These are phyloP conservation scores for Xylaria arbuscula DNA, from an alignment of 2,329 filamentous ascomycete species.

Conservation along the genomic window DNA sequence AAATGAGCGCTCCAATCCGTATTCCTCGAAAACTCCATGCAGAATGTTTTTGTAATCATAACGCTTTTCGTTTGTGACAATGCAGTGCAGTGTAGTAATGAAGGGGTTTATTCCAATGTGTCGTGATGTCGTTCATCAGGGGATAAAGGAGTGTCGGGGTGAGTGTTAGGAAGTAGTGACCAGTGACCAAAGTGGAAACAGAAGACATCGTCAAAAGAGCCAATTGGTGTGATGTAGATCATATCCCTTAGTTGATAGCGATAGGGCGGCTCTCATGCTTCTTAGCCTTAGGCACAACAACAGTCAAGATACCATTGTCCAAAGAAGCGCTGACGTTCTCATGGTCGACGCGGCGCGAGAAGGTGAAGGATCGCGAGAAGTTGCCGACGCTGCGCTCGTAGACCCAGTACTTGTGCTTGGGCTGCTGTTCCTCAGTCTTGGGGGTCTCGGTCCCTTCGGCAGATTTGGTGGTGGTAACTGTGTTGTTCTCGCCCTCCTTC, in stretches of 20 bases:
- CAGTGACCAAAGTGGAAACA: background rate
- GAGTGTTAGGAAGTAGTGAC: background rate
- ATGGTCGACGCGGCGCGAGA: slow-evolving; percentile 72
- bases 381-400: slow-evolving; percentile 73
- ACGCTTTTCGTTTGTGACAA: background rate
- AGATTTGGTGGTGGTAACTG: slow-evolving; percentile 42
- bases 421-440: slow-evolving; percentile 48
- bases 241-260: slow-evolving; percentile 58
- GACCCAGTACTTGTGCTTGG: slow-evolving; percentile 74
- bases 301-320: slow-evolving; percentile 72
- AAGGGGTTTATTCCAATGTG: background rate
- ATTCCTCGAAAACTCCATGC: slow-evolving; percentile 5
- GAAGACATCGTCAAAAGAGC: background rate
- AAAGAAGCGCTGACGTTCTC: slow-evolving; percentile 70
- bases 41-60: background rate
- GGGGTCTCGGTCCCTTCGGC: slow-evolving; percentile 48
- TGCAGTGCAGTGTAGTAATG: background rate
- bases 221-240: background rate
- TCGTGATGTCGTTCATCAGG: background rate
- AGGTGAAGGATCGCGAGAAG: slow-evolving; percentile 75
- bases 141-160: slow-evolving; percentile 9
- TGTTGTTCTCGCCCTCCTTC: slow-evolving; percentile 39
- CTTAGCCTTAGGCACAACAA: slow-evolving; percentile 74
- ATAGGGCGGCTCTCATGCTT: slow-evolving; percentile 68
- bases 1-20: slow-evolving; percentile 10